phyloP scores from a whole-genome alignment of 2,329 filamentous ascomycete genomes.

The Scortechinia acanthostroma region DNA sequence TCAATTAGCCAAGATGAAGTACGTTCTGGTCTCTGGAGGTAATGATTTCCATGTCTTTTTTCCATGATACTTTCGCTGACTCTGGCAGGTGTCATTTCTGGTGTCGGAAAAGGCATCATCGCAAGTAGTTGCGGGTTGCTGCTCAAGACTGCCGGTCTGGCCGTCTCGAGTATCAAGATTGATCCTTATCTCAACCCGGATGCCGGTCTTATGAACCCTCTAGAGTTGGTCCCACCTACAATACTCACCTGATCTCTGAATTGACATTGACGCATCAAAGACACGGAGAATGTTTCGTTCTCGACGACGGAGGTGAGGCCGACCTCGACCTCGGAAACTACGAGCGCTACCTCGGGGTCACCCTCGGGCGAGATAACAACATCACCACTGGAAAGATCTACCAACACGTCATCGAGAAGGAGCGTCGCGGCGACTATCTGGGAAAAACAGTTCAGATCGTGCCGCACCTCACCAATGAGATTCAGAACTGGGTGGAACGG shows the following conservation, averaged over 20 bases:
- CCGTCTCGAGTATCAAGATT: constrained; percentile 22
- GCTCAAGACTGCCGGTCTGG: not conserved
- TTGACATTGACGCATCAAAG: constrained; percentile 17
- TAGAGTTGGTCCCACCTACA: constrained; percentile 34
- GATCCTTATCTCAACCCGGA: constrained; percentile 72
- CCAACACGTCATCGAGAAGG: constrained; percentile 66
- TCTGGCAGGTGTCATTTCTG: constrained; percentile 1
- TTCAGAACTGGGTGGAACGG: constrained; percentile 85
- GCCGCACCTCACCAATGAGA: constrained; percentile 83
- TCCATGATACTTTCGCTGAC: not conserved
- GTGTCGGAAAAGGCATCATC: not conserved
- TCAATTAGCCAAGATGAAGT: constrained; percentile 2
- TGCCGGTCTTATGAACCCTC: constrained; percentile 64
- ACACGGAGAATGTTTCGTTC: constrained; percentile 63
- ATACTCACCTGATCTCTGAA: not conserved
- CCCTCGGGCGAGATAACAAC: constrained; percentile 4
- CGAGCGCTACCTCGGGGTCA: not conserved
- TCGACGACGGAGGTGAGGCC: constrained; percentile 62
- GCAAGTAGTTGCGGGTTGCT: not conserved
- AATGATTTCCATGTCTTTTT: not conserved
- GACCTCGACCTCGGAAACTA: constrained; percentile 4
- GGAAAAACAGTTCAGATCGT: constrained; percentile 87
- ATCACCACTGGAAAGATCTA: constrained; percentile 62
- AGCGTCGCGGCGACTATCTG: constrained; percentile 67
- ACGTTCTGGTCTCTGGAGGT: not conserved